Evolutionary conservation across 495 filamentous ascomycete genomes (phyloP).

Genomic region (Aspergillus haitiensis): DNA sequence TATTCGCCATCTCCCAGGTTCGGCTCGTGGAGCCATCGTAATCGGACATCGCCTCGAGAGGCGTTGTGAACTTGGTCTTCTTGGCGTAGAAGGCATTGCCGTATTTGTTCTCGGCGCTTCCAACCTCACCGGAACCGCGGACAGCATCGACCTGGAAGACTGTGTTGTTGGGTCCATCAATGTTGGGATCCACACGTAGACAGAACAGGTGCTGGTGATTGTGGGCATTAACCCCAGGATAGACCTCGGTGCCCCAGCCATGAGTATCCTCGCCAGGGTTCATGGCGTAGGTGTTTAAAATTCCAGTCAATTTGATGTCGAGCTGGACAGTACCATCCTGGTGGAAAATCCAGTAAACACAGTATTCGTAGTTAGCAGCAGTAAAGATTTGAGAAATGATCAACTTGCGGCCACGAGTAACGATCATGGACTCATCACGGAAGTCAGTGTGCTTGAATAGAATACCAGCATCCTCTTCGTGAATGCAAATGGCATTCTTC

Average conservation of each 20-base stretch:
- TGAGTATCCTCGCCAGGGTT: conserved; percentile 78
- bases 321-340: conserved; percentile 92
- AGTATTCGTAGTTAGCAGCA: conserved; percentile 97
- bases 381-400: conserved; percentile 94
- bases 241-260: conserved; percentile 93
- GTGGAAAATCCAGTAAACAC: conserved; percentile 90
- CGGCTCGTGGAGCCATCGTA: conserved; percentile 78
- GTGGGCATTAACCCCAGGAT: conserved; percentile 74
- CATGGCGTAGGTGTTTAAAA: conserved; percentile 91
- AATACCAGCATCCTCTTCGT: conserved; percentile 93
- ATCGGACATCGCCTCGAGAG: conserved; percentile 70
- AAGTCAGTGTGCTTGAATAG: conserved; percentile 97
- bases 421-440: conserved; percentile 82
- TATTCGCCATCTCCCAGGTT: conserved; percentile 91
- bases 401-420: conserved; percentile 84
- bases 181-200: conserved; percentile 82
- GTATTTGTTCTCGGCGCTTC: conserved; percentile 80
- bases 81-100: conserved; percentile 95
- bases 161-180: conserved; percentile 85
- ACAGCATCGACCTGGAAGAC: conserved; percentile 79
- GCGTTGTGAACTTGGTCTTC: conserved; percentile 76
- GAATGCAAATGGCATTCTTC: conserved; percentile 95
- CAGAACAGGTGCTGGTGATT: conserved; percentile 98
- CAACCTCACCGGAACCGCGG: conserved; percentile 65
- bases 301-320: conserved; percentile 93